Conservation (phyloP, 2,329 filamentous ascomycete genomes). For the Fusarium decemcellulare region DNA sequence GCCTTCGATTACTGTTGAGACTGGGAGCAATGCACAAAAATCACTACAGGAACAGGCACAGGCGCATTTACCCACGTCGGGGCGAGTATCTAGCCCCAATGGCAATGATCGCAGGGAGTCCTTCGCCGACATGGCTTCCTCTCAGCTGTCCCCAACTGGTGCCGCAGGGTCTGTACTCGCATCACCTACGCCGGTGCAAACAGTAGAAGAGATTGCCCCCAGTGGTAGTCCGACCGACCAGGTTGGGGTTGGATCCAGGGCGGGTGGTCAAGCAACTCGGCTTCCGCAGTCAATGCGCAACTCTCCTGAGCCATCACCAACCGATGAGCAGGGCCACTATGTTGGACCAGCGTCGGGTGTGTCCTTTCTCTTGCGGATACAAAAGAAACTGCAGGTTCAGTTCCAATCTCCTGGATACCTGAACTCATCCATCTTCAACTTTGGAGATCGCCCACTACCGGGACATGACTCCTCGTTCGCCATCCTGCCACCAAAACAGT, state of each 20-base stretch:
- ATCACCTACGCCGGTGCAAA: not conserved
- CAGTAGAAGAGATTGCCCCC: not conserved
- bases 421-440: conserved; percentile 60
- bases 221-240: not conserved
- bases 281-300: conserved; percentile 8
- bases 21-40: not conserved
- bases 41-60: not conserved
- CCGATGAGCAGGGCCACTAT: conserved; percentile 22
- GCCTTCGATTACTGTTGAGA: not conserved
- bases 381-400: conserved; percentile 55
- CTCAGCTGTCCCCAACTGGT: not conserved
- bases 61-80: not conserved
- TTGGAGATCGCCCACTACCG: conserved; percentile 63
- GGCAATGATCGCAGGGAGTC: not conserved
- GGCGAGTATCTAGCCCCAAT: not conserved
- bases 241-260: not conserved
- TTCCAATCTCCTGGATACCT: conserved; percentile 49
- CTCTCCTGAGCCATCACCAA: conserved; percentile 15
- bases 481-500: conserved; percentile 54
- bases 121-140: conserved; percentile 1
- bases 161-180: not conserved
- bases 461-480: conserved; percentile 51
- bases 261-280: not conserved
- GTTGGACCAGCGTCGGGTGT: conserved; percentile 22
- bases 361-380: conserved; percentile 22